Percentiles rank a stretch among this genome's conserved stretches.
Evolutionary conservation across 108 stramenopile species (phyloP).

Genomic region (Bacterosira constricta): DNA sequence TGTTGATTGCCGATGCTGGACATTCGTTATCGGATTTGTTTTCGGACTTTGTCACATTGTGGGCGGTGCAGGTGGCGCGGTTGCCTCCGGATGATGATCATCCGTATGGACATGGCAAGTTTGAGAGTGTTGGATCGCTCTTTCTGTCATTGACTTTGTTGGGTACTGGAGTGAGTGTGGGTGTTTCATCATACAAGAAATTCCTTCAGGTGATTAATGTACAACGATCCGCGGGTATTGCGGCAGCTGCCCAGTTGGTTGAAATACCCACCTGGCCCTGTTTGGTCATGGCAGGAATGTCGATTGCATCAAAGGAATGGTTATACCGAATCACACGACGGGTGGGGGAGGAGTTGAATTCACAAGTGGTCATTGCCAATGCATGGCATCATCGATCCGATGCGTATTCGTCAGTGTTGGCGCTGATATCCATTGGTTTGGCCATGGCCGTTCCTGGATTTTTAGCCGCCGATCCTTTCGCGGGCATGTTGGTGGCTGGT

Average conservation of each 20-base stretch:
- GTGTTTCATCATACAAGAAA: constrained; percentile 69
- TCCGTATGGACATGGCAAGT: constrained; percentile 98
- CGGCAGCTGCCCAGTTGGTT: constrained; percentile 39
- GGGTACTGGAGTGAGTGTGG: constrained; percentile 87
- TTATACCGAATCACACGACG: constrained; percentile 83
- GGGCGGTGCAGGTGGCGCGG: constrained; percentile 84
- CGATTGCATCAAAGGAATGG: constrained; percentile 94
- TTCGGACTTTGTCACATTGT: constrained; percentile 93
- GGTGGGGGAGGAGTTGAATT: constrained; percentile 85
- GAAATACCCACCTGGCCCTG: constrained; percentile 72
- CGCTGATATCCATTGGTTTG: constrained; percentile 84
- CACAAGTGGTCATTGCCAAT: constrained; percentile 96
- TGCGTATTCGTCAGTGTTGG: constrained; percentile 92
- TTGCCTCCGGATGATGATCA: constrained; percentile 92
- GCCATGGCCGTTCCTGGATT: constrained; percentile 79
- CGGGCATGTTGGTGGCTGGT: constrained; percentile 92
- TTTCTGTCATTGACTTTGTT: constrained; percentile 91
- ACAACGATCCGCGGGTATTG: constrained; percentile 32
- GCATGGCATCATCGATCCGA: constrained; percentile 98
- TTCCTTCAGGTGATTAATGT: constrained; percentile 54
- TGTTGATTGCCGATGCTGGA: constrained; percentile 95
- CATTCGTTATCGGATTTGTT: constrained; percentile 93
- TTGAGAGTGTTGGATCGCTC: constrained; percentile 91
- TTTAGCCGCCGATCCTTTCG: constrained; percentile 86
- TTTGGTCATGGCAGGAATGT: constrained; percentile 80